Conservation (phyloP, 2,329 filamentous ascomycete genomes). For the Thielaviopsis euricoi region DNA sequence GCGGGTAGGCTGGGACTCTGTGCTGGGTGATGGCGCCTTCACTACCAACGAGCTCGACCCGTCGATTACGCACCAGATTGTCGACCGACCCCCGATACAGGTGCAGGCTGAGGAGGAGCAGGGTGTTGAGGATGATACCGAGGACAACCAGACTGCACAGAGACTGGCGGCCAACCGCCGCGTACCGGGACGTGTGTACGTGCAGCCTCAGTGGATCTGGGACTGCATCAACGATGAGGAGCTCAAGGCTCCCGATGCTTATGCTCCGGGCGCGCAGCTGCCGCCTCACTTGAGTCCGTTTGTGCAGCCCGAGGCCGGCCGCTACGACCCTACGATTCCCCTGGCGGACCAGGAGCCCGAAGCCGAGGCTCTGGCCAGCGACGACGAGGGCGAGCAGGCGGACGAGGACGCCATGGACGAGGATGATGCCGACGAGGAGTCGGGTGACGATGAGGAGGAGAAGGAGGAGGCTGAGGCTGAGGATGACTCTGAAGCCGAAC, state of each 20-base stretch:
- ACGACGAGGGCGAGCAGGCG: constrained; percentile 38
- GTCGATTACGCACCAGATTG: constrained; percentile 87
- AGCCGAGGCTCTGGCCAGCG: constrained; percentile 61
- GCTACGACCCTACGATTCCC: constrained; percentile 78
- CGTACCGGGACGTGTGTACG: constrained; percentile 79
- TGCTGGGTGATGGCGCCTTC: constrained; percentile 81
- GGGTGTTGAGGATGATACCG: constrained; percentile 22
- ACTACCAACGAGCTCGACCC: constrained; percentile 78
- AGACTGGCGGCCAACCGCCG: constrained; percentile 47
- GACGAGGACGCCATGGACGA: constrained; percentile 33
- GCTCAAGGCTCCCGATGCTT: constrained; percentile 70
- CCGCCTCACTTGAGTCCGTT: constrained; percentile 94
- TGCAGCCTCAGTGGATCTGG: constrained; percentile 98
- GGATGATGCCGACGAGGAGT: constrained; percentile 21
- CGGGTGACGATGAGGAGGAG: constrained; percentile 26
- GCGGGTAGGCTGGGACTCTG: constrained; percentile 83
- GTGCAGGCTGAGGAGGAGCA: constrained; percentile 31
- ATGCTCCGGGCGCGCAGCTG: constrained; percentile 75
- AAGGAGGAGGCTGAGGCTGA: constrained; percentile 32
- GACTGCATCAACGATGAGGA: constrained; percentile 88
- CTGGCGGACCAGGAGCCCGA: constrained; percentile 80
- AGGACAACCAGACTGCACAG: constrained; percentile 46
- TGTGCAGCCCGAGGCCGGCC: constrained; percentile 71
- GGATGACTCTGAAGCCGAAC: constrained; percentile 27
- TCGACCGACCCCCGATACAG: constrained; percentile 70